phyloP scores from a whole-genome alignment of 768 basidiomycete species.

The Boletus edulis region DNA sequence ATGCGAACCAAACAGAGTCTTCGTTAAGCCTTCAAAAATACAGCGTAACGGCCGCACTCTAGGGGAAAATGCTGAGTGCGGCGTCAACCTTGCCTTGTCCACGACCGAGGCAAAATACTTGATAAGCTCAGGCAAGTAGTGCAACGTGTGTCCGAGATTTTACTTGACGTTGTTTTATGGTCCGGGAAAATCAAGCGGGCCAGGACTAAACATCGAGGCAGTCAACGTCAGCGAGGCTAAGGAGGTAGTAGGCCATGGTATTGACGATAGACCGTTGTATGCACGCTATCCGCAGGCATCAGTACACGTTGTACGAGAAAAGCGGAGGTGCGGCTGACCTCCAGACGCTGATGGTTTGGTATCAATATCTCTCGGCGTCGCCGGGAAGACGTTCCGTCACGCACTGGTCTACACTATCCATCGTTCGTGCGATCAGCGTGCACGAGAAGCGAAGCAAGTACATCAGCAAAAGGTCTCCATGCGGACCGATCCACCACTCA shows the following conservation, averaged over 20 bases:
- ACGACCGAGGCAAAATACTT: constrained; percentile 42
- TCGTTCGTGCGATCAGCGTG: background rate
- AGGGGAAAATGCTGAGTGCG: constrained; percentile 22
- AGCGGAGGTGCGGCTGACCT: constrained; percentile 13
- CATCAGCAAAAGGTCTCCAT: background rate
- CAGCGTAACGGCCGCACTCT: too few relatives aligned
- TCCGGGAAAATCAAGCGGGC: constrained; percentile 32
- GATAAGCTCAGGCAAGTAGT: constrained; percentile 36
- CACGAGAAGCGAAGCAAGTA: background rate
- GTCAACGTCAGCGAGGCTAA: background rate
- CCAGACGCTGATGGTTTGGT: constrained; percentile 44
- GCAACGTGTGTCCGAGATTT: constrained; percentile 36
- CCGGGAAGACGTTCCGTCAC: constrained; percentile 29
- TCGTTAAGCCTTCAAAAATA: too few relatives aligned
- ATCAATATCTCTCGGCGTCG: constrained; percentile 41
- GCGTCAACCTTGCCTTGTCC: constrained; percentile 34
- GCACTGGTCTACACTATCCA: background rate
- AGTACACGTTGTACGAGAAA: background rate
- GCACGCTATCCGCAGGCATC: background rate
- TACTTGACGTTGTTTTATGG: constrained; percentile 32
- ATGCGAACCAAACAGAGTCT: too few relatives aligned
- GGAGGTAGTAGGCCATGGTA: background rate
- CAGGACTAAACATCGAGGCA: constrained; percentile 1
- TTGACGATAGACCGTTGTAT: background rate
- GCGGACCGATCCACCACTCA: background rate